Conservation (phyloP, 1,284 basidiomycete species). For the Boletus albobrunnescens region DNA sequence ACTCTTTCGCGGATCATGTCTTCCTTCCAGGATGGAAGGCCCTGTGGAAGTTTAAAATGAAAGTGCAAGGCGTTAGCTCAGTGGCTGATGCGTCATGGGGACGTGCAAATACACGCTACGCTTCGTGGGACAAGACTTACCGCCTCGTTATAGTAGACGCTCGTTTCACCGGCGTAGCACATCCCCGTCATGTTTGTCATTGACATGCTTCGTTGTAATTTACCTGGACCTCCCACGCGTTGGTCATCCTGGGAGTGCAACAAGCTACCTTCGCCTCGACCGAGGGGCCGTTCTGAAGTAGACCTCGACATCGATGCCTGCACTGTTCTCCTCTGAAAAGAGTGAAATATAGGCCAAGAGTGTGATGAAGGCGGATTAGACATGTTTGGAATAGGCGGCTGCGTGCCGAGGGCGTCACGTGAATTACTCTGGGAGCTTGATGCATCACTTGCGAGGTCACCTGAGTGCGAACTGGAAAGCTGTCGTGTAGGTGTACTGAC, state of each 20-base stretch:
- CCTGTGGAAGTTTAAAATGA: conserved; percentile 23
- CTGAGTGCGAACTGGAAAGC: conserved; percentile 9
- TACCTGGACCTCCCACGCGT: conserved; percentile 49
- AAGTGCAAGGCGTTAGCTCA: conserved; percentile 6
- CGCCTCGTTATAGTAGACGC: conserved; percentile 25
- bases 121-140: conserved; percentile 15
- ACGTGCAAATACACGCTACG: background rate
- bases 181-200: conserved; percentile 23
- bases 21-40: conserved; percentile 38
- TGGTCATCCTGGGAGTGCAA: conserved; percentile 22
- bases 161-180: conserved; percentile 61
- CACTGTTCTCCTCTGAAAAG: conserved; percentile 16
- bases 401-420: background rate
- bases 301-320: conserved; percentile 14
- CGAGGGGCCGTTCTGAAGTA: conserved; percentile 13
- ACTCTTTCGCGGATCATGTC: conserved; percentile 85
- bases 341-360: conserved; percentile 14
- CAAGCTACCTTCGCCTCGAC: conserved; percentile 3
- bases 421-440: background rate
- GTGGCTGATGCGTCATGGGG: too few species aligned
- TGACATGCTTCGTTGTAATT: conserved; percentile 31
- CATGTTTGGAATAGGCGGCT: background rate
- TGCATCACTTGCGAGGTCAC: background rate
- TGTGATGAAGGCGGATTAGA: conserved; percentile 7
- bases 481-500: background rate